Evolutionary conservation across 345 rosid species (phyloP), one percentile per base, ranked within the genome.

Genomic region (Lagerstroemia speciosa): DNA sequence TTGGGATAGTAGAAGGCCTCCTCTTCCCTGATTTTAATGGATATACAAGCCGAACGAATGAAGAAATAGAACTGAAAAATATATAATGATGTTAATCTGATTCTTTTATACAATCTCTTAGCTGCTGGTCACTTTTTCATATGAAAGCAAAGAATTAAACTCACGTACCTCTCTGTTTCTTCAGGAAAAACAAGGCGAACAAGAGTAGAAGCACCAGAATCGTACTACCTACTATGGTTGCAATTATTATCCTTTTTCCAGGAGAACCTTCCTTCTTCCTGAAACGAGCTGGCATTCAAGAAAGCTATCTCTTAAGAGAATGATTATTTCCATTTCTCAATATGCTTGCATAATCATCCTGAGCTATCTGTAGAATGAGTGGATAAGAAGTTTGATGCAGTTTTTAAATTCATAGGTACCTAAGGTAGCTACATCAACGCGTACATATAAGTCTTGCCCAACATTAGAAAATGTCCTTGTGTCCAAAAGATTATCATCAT

Each of bases 401-500:
- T 14, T 10, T 3, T 6, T 55, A 11, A n/a, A 6, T 16, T 8
- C 41, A 32, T n/a, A 61, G n/a, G 10, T 71, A 71, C 63, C 73
- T 48, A 64, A 27, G 9, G 37, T 32, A 16, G 9, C 60, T 16
- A 67, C 69, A 72, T 72, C 52, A 3, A 72, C 75, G 8, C 71
- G 61, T n/a, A 72, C 34, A 30, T 66, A 66, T 33, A 72, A 46
- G 48, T 66, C 67, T 0, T 33, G 32, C 20, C 63, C 63, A 5
- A 27, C 29, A 14, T 30, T 15, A 27, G 63, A 30, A 30, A 27
- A 58, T 58, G 63, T 58, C 34, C 63, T 58, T 14, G 33, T 58
- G 14, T 58, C 63, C 63, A 30, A 12, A 7, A 58, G 57, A 65
- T 78, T 78, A 0, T 76, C 80, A 1, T 75, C 84, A 8, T 31